Conservation (phyloP, 2,329 filamentous ascomycete genomes). For the Aureobasidium sp. region DNA sequence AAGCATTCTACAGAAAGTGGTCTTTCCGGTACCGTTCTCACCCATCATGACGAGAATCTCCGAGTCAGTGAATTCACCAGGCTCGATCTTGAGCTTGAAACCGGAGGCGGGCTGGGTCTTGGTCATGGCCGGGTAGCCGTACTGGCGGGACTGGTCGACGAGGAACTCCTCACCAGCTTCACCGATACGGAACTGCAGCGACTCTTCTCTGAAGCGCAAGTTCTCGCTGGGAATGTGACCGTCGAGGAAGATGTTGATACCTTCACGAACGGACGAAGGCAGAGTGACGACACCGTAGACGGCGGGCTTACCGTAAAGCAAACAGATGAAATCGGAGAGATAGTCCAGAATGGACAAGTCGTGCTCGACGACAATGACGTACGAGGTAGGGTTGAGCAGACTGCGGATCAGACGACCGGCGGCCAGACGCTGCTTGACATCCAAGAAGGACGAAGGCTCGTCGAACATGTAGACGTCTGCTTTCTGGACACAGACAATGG, state of each 20-base stretch:
- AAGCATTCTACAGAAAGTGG: conserved; percentile 94
- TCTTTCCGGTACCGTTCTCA: conserved; percentile 98
- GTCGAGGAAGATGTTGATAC: conserved; percentile 98
- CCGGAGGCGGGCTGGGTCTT: conserved; percentile 69
- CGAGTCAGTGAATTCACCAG: conserved; percentile 89
- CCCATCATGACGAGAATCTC: conserved; percentile 99
- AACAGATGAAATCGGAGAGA: conserved; percentile 96
- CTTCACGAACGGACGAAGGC: conserved; percentile 91
- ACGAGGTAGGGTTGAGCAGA: conserved; percentile 80
- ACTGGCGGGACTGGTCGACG: conserved; percentile 75
- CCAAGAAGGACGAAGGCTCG: conserved; percentile 95
- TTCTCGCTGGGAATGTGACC: conserved; percentile 98
- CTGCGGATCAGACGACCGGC: conserved; percentile 90
- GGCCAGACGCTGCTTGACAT: conserved; percentile 97
- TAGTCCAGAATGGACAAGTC: conserved; percentile 98
- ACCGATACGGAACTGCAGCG: conserved; percentile 86
- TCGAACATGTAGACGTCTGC: conserved; percentile 99
- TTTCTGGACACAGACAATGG: conserved; percentile 88
- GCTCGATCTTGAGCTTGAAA: conserved; percentile 77
- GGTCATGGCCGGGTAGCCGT: conserved; percentile 82
- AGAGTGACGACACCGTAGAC: conserved; percentile 97
- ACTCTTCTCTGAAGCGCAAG: conserved; percentile 94
- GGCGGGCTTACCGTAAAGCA: conserved; percentile 90
- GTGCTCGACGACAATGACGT: conserved; percentile 98
- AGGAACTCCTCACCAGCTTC: conserved; percentile 86